Conservation (phyloP, 2,329 filamentous ascomycete genomes). For the Gyromitra esculenta region DNA sequence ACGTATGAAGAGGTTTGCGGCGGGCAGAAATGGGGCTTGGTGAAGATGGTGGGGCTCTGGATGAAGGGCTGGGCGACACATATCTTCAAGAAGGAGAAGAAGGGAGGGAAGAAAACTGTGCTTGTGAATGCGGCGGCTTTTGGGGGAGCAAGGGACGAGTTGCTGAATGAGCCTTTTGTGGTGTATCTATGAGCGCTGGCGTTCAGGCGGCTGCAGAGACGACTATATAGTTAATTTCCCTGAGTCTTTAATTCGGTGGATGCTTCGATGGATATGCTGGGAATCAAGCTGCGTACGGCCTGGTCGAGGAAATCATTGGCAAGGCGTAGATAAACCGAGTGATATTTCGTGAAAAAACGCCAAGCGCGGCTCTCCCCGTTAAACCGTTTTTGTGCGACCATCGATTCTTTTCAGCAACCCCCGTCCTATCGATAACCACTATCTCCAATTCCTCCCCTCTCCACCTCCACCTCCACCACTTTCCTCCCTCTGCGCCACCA, state of each 20-base stretch:
- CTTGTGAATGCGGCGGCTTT: constrained; percentile 23
- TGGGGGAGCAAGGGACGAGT: neutral
- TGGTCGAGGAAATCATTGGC: neutral
- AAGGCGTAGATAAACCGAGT: neutral
- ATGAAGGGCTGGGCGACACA: constrained; percentile 5
- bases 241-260: neutral
- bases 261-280: too few species aligned
- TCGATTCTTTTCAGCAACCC: neutral
- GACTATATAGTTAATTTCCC: neutral
- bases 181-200: constrained; percentile 8
- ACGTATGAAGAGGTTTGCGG: constrained; percentile 74
- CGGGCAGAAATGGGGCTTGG: constrained; percentile 50
- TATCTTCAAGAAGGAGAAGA: neutral
- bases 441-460: neutral
- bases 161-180: constrained; percentile 24
- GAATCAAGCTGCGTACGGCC: neutral
- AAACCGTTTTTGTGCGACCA: neutral
- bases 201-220: neutral
- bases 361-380: constrained; percentile 28
- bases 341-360: constrained; percentile 20
- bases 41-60: constrained; percentile 25
- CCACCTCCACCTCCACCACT: neutral
- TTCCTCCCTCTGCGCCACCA: neutral
- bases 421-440: constrained; percentile 12
- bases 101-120: constrained; percentile 4